Evolutionary conservation across 306 rosid genomes (phyloP).

Genomic region (Cucurbita pepo): DNA sequence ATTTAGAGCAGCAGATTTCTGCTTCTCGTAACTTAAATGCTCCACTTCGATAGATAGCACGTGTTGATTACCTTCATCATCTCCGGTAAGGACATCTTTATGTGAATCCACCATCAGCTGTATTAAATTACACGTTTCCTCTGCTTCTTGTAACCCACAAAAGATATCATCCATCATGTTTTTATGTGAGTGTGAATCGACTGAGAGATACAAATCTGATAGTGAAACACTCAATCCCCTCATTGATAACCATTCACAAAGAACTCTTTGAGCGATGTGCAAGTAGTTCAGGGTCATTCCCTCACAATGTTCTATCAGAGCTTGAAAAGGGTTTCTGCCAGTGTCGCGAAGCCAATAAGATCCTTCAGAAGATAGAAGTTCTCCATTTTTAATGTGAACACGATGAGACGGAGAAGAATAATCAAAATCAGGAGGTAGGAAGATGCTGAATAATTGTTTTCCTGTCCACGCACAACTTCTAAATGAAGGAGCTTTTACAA

Average conservation of each 20-base stretch:
- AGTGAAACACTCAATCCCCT: conserved; percentile 88
- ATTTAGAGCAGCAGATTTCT: conserved; percentile 52
- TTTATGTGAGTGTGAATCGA: conserved; percentile 36
- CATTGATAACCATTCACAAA: conserved; percentile 81
- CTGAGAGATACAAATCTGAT: conserved; percentile 53
- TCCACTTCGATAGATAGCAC: conserved; percentile 24
- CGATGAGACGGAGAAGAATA: conserved; percentile 33
- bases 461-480: conserved; percentile 51
- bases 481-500: conserved; percentile 42
- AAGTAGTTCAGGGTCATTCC: conserved; percentile 41
- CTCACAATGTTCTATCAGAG: conserved; percentile 31
- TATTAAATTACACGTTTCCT: conserved; percentile 37
- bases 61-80: conserved; percentile 23
- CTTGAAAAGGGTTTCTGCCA: conserved; percentile 42
- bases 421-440: conserved; percentile 52
- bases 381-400: conserved; percentile 41
- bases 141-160: conserved; percentile 66
- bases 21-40: conserved; percentile 44
- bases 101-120: conserved; percentile 49
- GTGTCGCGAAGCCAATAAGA: conserved; percentile 66
- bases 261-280: conserved; percentile 53
- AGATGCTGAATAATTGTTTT: conserved; percentile 72
- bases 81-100: conserved; percentile 32
- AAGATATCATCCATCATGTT: conserved; percentile 71
- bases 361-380: conserved; percentile 61